These are phyloP conservation scores for Aspergillus biplanus DNA, from an alignment of 495 filamentous ascomycete genomes.

Conservation along the genomic window DNA sequence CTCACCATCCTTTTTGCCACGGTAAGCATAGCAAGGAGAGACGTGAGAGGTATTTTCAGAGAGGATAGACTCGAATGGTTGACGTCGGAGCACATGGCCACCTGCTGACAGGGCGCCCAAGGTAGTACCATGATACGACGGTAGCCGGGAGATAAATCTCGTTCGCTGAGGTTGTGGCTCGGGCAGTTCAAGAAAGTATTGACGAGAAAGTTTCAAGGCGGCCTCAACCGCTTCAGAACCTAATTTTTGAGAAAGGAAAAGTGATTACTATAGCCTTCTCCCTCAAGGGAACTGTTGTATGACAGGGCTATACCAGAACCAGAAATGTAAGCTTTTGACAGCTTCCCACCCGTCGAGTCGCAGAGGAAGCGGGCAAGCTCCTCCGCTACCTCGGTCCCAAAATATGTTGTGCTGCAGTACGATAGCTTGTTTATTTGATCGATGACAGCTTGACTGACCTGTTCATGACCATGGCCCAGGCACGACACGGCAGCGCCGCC, in stretches of 20 bases:
- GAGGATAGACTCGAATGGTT: slow-evolving; percentile 70
- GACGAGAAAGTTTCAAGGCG: slow-evolving; percentile 65
- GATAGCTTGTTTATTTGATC: slow-evolving; percentile 54
- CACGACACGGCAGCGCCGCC: slow-evolving; percentile 56
- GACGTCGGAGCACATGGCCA: slow-evolving; percentile 63
- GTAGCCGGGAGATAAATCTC: slow-evolving; percentile 67
- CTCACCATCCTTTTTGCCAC: slow-evolving; percentile 52
- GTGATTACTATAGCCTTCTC: neutral
- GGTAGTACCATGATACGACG: slow-evolving; percentile 79
- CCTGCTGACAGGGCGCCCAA: slow-evolving; percentile 66
- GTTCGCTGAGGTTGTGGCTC: slow-evolving; percentile 50
- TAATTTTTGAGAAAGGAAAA: slow-evolving; percentile 25
- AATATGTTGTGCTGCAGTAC: slow-evolving; percentile 59
- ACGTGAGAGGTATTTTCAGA: slow-evolving; percentile 63
- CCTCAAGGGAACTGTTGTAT: neutral
- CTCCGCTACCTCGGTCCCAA: slow-evolving; percentile 50
- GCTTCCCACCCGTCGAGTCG: slow-evolving; percentile 48
- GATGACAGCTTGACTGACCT: slow-evolving; percentile 49
- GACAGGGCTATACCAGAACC: slow-evolving; percentile 58
- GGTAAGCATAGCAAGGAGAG: slow-evolving; percentile 71
- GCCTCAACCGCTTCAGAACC: slow-evolving; percentile 75
- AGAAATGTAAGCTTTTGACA: slow-evolving; percentile 51
- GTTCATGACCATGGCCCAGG: slow-evolving; percentile 51
- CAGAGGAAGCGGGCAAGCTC: slow-evolving; percentile 47
- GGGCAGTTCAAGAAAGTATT: slow-evolving; percentile 61